Percentiles rank a stretch among this genome's conserved stretches.
Evolutionary conservation across 163 green algal species (phyloP).

Genomic region (Scenedesmus sp.): DNA sequence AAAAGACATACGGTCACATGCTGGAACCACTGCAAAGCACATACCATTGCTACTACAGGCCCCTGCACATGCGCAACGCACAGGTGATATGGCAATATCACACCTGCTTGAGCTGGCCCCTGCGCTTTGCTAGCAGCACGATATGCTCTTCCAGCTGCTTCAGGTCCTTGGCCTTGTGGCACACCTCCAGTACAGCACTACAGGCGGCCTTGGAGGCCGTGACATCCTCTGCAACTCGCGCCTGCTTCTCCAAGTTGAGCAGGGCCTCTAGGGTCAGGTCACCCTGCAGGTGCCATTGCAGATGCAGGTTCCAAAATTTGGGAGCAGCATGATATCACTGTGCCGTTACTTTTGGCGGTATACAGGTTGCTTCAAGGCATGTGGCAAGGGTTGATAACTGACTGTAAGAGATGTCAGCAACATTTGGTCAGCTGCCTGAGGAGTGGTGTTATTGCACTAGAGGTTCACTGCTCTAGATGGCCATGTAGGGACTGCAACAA

Average conservation of each 20-base stretch:
- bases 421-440: too few relatives aligned
- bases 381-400: too few relatives aligned
- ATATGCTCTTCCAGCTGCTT: conserved; percentile 96
- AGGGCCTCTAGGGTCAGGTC: conserved; percentile 85
- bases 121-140: conserved; percentile 94
- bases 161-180: conserved; percentile 87
- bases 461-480: too few relatives aligned
- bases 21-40: neutral
- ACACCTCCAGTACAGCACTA: conserved; percentile 89
- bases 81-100: neutral
- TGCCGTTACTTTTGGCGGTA: neutral
- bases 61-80: neutral
- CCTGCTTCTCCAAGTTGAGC: conserved; percentile 94
- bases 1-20: neutral
- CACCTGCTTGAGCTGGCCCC: conserved; percentile 95
- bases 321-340: neutral
- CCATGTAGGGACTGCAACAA: too few relatives aligned
- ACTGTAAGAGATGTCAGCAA: too few relatives aligned
- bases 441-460: too few relatives aligned
- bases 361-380: neutral
- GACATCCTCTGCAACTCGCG: conserved; percentile 93
- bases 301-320: too few relatives aligned
- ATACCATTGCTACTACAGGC: neutral
- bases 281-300: conserved; percentile 60
- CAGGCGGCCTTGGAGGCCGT: conserved; percentile 83